Percentiles rank a stretch among this genome's conserved stretches.
phyloP scores from a whole-genome alignment of 768 basidiomycete species.

The Serendipita indica region DNA sequence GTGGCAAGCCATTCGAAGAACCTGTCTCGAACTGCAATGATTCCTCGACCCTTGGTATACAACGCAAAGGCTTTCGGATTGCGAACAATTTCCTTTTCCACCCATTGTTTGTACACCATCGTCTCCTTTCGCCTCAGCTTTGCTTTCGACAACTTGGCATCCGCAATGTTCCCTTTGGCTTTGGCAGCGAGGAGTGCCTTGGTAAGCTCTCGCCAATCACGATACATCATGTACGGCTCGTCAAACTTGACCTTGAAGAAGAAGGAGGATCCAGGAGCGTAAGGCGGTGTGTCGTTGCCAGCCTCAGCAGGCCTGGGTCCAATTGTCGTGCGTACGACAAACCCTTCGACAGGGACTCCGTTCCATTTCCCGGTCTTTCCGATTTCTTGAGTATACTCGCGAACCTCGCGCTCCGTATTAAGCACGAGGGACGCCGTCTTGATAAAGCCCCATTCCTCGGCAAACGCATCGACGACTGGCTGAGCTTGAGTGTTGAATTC shows the following conservation, averaged over 20 bases:
- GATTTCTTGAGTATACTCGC: conserved; percentile 53
- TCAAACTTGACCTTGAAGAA: conserved; percentile 99
- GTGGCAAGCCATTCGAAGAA: conserved; percentile 57
- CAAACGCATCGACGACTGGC: conserved; percentile 57
- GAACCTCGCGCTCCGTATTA: conserved; percentile 49
- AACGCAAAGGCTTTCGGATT: conserved; percentile 45
- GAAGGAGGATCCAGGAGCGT: conserved; percentile 66
- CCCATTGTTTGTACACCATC: conserved; percentile 67
- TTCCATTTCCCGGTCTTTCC: conserved; percentile 61
- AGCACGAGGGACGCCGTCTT: conserved; percentile 46
- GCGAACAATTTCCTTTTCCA: conserved; percentile 52
- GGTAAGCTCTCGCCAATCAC: conserved; percentile 93
- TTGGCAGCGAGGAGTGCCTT: conserved; percentile 45
- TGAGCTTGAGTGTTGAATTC: conserved; percentile 61
- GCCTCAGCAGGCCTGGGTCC: conserved; percentile 21
- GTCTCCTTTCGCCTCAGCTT: conserved; percentile 71
- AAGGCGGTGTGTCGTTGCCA: conserved; percentile 34
- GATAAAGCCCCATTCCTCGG: conserved; percentile 84
- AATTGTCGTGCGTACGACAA: conserved; percentile 65
- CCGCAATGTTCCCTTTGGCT: conserved; percentile 20
- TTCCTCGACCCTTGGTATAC: conserved; percentile 61
- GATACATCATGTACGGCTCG: conserved; percentile 97
- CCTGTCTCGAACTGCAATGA: conserved; percentile 65
- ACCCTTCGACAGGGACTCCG: conserved; percentile 79
- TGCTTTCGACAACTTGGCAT: conserved; percentile 36